Percentiles rank a stretch among this genome's conserved stretches.
phyloP scores from a whole-genome alignment of 169 alveolate species.

The Condylostoma magnum region DNA sequence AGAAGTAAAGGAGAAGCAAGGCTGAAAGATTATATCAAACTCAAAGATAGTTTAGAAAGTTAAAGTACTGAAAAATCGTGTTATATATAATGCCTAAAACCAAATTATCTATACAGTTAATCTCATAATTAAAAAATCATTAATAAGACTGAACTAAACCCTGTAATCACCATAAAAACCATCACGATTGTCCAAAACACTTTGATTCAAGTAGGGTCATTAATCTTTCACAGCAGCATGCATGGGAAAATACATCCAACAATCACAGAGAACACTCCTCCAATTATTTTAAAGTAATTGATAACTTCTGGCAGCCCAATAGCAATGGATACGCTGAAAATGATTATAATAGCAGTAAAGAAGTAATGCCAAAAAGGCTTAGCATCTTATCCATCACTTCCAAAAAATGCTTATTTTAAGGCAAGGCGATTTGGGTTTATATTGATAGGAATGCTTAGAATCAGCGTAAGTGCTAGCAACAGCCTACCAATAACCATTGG shows the following conservation, averaged over 20 bases:
- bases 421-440: not conserved
- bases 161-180: too few species aligned
- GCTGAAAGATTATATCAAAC: too few species aligned
- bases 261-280: constrained; percentile 9
- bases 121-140: too few species aligned
- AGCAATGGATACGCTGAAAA: not conserved
- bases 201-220: too few species aligned
- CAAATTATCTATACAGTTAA: too few species aligned
- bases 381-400: not conserved
- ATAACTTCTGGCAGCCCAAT: not conserved
- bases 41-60: too few species aligned
- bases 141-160: too few species aligned
- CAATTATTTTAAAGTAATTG: not conserved
- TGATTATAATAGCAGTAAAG: not conserved
- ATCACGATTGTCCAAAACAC: too few species aligned
- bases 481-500: not conserved
- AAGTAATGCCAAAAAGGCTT: not conserved
- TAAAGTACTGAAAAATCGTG: too few species aligned
- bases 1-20: too few species aligned
- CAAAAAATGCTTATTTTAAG: not conserved
- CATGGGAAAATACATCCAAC: not conserved
- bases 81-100: too few species aligned
- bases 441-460: constrained; percentile 5
- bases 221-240: too few species aligned
- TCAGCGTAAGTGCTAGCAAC: not conserved